Percentiles rank a stretch among this genome's conserved stretches.
These are phyloP conservation scores for Coprinopsis strossmayeri DNA, from an alignment of 768 basidiomycete genomes.

Conservation along the genomic window DNA sequence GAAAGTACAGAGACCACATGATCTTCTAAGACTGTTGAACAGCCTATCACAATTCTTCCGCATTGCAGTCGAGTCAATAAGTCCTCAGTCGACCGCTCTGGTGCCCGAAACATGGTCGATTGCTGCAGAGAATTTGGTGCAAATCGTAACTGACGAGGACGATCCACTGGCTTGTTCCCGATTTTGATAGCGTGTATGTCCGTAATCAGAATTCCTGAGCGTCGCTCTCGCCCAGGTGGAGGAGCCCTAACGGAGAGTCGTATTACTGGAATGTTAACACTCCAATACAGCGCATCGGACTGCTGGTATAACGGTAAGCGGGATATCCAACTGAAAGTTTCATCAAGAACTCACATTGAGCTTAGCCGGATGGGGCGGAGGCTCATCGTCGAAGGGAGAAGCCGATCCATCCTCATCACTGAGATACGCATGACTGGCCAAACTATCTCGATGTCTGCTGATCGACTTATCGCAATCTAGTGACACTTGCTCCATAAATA, in stretches of 20 bases:
- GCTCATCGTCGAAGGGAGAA: background rate
- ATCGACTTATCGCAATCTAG: background rate
- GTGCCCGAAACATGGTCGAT: background rate
- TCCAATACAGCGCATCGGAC: conserved; percentile 6
- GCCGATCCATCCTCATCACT: background rate
- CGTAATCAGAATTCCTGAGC: conserved; percentile 65
- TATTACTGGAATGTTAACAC: conserved; percentile 46
- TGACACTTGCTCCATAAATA: conserved; percentile 40
- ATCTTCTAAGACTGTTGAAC: conserved; percentile 24
- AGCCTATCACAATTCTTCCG: conserved; percentile 42
- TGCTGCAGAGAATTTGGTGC: background rate
- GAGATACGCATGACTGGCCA: background rate
- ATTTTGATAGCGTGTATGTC: conserved; percentile 53
- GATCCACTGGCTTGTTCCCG: conserved; percentile 19
- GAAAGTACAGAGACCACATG: conserved; percentile 9
- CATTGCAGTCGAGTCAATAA: conserved; percentile 35
- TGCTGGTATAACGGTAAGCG: no score
- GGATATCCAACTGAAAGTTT: background rate
- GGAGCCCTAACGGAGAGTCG: conserved; percentile 66
- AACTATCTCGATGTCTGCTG: background rate
- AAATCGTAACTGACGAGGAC: conserved; percentile 2
- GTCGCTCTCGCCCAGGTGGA: conserved; percentile 34
- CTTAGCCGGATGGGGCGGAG: background rate
- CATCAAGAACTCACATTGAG: no score
- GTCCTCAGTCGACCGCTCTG: background rate